Evolutionary conservation across 2,329 filamentous ascomycete species (phyloP).

Genomic region (Aureobasidium sp.): DNA sequence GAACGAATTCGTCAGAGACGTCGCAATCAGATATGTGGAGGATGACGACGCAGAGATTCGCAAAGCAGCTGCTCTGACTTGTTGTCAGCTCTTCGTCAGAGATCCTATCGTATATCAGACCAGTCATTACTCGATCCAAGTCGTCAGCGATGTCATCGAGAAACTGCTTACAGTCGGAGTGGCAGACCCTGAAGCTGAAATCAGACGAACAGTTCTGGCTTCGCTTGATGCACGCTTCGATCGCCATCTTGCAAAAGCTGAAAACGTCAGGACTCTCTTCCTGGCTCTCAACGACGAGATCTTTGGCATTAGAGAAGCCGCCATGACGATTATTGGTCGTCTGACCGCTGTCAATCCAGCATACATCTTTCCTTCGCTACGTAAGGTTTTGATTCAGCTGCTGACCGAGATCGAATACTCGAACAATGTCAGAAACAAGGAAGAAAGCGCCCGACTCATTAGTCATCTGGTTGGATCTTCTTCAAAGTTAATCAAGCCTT

Average conservation of each 20-base stretch:
- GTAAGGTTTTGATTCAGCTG: conserved; percentile 92
- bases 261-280: conserved; percentile 93
- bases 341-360: conserved; percentile 87
- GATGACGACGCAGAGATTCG: conserved; percentile 90
- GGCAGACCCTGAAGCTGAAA: conserved; percentile 80
- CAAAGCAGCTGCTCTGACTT: conserved; percentile 90
- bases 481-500: conserved; percentile 86
- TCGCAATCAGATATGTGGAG: conserved; percentile 96
- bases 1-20: conserved; percentile 97
- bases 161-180: conserved; percentile 92
- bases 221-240: conserved; percentile 93
- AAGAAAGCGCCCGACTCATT: conserved; percentile 89
- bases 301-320: conserved; percentile 86
- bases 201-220: conserved; percentile 78
- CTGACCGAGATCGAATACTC: conserved; percentile 95
- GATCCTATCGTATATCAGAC: conserved; percentile 98
- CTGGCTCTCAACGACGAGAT: conserved; percentile 92
- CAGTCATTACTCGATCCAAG: conserved; percentile 91
- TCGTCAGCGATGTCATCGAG: conserved; percentile 96
- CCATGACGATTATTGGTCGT: conserved; percentile 92
- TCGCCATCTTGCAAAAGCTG: conserved; percentile 89
- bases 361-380: conserved; percentile 91
- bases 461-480: conserved; percentile 90
- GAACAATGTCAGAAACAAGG: conserved; percentile 87
- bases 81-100: conserved; percentile 92